Evolutionary conservation across 768 basidiomycete genomes (phyloP), one percentile per base, ranked within the genome.

Genomic region (Podaxis mareebaensis): DNA sequence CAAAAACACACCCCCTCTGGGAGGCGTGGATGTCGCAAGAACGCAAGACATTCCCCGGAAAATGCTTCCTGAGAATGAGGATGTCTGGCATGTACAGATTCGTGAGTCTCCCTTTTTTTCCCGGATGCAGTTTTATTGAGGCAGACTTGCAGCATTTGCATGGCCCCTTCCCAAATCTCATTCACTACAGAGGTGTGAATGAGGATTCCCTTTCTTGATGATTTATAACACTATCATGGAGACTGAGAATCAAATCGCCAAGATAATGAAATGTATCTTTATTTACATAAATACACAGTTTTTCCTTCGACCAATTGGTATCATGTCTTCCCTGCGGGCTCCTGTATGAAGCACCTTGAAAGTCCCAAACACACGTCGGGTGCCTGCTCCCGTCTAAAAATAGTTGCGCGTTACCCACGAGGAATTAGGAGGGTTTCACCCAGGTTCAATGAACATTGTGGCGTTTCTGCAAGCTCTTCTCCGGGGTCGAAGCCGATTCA

Each of bases 31-130:
- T 85, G 56, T 76, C 79, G 12, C 77, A 79, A 20, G 80, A 81
- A 36, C 76, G 74, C 40, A 81, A 76, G 66, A 83, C 79, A 5
- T 68, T 86, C 39, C 79, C 80, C 12, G 83, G 82, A 3, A 85
- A 85, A 68, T 85, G 84, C 67, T 84, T 83, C 69, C 74, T 87
- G 71, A 78, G 84, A 24, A 86, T 85, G 84, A 75, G 84, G 60
- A 80, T 85, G 77, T 77, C 81, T 39, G 83, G 79, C 53, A 81
- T 82, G 80, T 82, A 83, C 75, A 75, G 83, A 71, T 81, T 80
- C 68, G 84, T 85, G 67, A 76, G 83, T 79, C 6, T 59, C 49
- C 57, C 53, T 42, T 39, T 55, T 46, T 39, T 36, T 46, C 8
- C 38, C 40, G 8, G 52, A 38, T 24, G 6, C 30, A 26, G 22